Conservation (phyloP, 179 eudicot species). For the Spinacia oleracea region DNA sequence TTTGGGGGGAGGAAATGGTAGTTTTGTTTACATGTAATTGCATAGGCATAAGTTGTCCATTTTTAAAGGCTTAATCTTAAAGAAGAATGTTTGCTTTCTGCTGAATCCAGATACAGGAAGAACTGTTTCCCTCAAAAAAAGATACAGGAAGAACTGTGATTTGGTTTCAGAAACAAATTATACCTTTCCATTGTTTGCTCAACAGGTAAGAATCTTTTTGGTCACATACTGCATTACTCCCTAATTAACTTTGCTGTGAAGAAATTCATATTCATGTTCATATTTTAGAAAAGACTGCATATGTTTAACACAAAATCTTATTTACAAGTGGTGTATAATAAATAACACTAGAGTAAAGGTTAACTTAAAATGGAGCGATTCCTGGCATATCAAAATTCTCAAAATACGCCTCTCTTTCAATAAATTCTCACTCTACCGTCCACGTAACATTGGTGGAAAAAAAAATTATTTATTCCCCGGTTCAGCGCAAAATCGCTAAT, state of each 20-base stretch:
- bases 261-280: not conserved
- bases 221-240: no score
- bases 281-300: not conserved
- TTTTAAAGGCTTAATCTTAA: not conserved
- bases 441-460: no score
- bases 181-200: constrained; percentile 9
- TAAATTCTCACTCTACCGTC: no score
- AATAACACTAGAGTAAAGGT: no score
- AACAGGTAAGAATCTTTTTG: not conserved
- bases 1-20: not conserved
- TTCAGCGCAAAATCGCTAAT: no score
- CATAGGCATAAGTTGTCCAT: not conserved
- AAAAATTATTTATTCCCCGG: no score
- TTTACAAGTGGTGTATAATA: no score
- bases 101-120: constrained; percentile 13
- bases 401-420: no score
- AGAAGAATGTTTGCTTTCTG: constrained; percentile 24
- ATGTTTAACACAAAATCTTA: no score
- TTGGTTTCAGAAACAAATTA: constrained; percentile 3
- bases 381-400: no score
- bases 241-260: not conserved
- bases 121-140: no score
- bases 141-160: not conserved
- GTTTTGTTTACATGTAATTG: not conserved
- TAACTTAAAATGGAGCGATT: no score